Evolutionary conservation across 495 filamentous ascomycete species (phyloP).

Genomic region (Rostrohypoxylon terebratum): DNA sequence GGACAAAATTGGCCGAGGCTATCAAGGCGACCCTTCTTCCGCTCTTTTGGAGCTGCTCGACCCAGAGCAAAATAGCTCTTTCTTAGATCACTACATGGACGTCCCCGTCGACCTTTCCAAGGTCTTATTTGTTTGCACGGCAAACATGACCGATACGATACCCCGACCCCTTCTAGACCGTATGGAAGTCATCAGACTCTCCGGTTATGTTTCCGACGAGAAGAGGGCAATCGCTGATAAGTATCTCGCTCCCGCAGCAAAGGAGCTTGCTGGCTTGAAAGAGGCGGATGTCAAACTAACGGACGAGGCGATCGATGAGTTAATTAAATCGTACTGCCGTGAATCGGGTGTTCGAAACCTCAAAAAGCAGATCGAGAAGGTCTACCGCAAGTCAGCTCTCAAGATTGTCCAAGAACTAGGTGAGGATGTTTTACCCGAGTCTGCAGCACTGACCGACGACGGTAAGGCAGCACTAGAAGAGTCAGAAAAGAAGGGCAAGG

Average conservation of each 20-base stretch:
- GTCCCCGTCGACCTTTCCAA: conserved; percentile 98
- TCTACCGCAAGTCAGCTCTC: conserved; percentile 95
- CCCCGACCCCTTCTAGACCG: conserved; percentile 93
- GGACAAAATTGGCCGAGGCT: conserved; percentile 95
- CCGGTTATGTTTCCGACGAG: conserved; percentile 97
- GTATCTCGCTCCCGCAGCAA: conserved; percentile 91
- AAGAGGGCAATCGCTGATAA: conserved; percentile 98
- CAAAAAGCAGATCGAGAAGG: conserved; percentile 99
- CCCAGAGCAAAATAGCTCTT: conserved; percentile 96
- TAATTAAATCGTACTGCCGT: conserved; percentile 98
- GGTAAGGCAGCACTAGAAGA: conserved; percentile 85
- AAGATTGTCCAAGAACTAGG: conserved; percentile 97
- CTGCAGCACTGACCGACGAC: conserved; percentile 85
- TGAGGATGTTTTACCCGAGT: conserved; percentile 84
- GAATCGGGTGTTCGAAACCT: conserved; percentile 97
- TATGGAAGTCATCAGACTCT: conserved; percentile 98
- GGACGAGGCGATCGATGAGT: conserved; percentile 88
- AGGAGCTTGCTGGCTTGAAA: conserved; percentile 90
- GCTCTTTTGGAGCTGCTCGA: conserved; percentile 95
- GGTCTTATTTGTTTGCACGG: conserved; percentile 98
- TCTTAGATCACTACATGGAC: conserved; percentile 99
- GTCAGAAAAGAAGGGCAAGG: conserved; percentile 56
- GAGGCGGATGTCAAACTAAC: conserved; percentile 87
- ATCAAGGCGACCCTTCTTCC: conserved; percentile 96
- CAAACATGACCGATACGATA: conserved; percentile 99